Conservation (phyloP, 2,329 filamentous ascomycete genomes). For the Penicillium sclerotiorum region DNA sequence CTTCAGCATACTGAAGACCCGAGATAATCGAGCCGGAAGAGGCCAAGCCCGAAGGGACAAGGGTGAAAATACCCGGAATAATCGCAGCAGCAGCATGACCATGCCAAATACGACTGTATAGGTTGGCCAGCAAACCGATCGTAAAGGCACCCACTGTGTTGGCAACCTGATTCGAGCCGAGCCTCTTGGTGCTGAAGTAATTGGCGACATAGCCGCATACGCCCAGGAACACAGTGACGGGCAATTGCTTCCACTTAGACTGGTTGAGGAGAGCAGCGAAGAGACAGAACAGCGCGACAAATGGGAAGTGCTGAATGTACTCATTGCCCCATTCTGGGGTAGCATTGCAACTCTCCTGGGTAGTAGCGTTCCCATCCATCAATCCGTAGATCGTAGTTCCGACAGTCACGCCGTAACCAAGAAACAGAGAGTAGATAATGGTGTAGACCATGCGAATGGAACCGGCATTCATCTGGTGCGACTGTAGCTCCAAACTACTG, state of each 20-base stretch:
- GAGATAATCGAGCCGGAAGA: conserved; percentile 58
- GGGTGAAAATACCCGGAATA: conserved; percentile 79
- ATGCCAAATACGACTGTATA: conserved; percentile 71
- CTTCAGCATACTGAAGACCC: conserved; percentile 57
- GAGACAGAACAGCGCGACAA: conserved; percentile 72
- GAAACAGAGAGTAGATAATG: conserved; percentile 70
- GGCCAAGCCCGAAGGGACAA: conserved; percentile 61
- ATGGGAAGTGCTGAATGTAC: conserved; percentile 62
- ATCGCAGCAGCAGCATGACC: conserved; percentile 81
- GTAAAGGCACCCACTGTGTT: conserved; percentile 76
- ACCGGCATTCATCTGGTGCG: conserved; percentile 67
- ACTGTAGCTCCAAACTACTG: conserved; percentile 66
- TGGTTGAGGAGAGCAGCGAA: conserved; percentile 78
- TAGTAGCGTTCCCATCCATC: conserved; percentile 57
- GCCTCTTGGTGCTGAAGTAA: conserved; percentile 56
- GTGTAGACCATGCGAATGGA: conserved; percentile 52
- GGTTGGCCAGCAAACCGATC: conserved; percentile 74
- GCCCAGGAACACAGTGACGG: conserved; percentile 72
- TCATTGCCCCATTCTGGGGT: conserved; percentile 50
- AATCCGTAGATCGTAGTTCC: conserved; percentile 64
- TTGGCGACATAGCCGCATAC: conserved; percentile 63
- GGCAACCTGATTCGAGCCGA: conserved; percentile 71
- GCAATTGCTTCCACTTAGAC: conserved; percentile 74
- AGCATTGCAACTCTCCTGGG: conserved; percentile 43
- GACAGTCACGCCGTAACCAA: conserved; percentile 71